Base-by-base conservation (phyloP, 2,329 filamentous ascomycete species). In the Trichophaea hybrida region DNA sequence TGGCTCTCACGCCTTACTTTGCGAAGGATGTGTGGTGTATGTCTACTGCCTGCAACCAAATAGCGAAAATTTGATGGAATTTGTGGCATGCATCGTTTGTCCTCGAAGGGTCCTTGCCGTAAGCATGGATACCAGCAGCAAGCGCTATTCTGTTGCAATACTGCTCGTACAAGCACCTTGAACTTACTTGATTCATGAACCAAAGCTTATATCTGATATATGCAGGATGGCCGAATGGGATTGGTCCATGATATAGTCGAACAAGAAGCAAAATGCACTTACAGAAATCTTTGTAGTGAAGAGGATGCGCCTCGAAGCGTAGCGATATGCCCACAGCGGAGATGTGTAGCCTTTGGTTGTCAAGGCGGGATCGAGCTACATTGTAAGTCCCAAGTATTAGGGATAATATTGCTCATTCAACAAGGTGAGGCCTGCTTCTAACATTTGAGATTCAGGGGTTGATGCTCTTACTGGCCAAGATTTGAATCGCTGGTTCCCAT, bases 301-400 rank as follows among this genome's bases (percentile, higher is more conserved):
- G 78, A 84, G 57, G 80, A 84, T 63, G 79, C 79, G 13, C 82
- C 83, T 10, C 76, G 79, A n/a, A 83, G 80, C 43, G 77, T 85
- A 7, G 78, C 82, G 0, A 78, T 85, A 37, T 84, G 79, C 65
- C 82, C 82, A n/a, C 78, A 82, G 59, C 75, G 80, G 50, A 76
- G 77, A 55, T 84, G 80, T 65, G 78, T 84, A 37, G 82, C 81
- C 6, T 85, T 84, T 72, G 82, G 82, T 12, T 83, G 80, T 63
- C 76, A 77, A 10, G 74, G 76, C 6, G 79, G 81, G 1, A 79
- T 85, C 56, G 82, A 85, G 67, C 72, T 85, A 43, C 80, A 83
- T 68, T 85, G 80, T 65, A 51, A 59, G 63, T n/a, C 10, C 4
- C 37, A 6, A 13, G 48, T 12, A 15, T 53, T 32, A 31, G 24